Evolutionary conservation across 225 moss, liverwort and hornwort species (phyloP).

Genomic region (Asterella californica): DNA sequence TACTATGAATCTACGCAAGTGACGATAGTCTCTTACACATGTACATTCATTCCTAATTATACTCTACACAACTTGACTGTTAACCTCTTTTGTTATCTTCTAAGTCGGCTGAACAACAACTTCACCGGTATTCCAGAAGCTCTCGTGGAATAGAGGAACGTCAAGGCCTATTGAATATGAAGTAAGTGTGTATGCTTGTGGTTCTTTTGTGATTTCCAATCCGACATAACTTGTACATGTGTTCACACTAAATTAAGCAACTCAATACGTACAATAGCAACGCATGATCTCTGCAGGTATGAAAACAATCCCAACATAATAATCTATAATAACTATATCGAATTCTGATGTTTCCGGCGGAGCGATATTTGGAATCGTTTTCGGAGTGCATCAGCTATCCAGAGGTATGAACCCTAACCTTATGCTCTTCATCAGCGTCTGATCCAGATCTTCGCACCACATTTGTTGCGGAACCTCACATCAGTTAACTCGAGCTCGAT

Average conservation of each 20-base stretch:
- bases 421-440: no score
- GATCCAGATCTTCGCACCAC: no score
- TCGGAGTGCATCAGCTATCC: background rate
- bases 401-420: background rate
- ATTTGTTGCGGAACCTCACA: no score
- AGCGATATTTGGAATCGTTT: background rate
- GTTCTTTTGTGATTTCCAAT: no score
- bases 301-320: background rate
- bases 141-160: background rate
- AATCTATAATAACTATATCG: background rate
- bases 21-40: no score
- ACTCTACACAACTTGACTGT: background rate
- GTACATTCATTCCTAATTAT: no score
- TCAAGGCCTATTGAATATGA: background rate
- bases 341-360: background rate
- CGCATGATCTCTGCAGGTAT: background rate
- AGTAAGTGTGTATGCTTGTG: no score
- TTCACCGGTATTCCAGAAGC: constrained; percentile 1
- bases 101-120: background rate
- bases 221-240: no score
- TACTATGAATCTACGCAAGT: no score
- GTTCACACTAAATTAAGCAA: no score
- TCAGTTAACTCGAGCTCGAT: no score
- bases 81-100: background rate
- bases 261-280: background rate